Evolutionary conservation across 1,139 yeast genomes (phyloP).

Genomic region (Candida labiduridarum): DNA sequence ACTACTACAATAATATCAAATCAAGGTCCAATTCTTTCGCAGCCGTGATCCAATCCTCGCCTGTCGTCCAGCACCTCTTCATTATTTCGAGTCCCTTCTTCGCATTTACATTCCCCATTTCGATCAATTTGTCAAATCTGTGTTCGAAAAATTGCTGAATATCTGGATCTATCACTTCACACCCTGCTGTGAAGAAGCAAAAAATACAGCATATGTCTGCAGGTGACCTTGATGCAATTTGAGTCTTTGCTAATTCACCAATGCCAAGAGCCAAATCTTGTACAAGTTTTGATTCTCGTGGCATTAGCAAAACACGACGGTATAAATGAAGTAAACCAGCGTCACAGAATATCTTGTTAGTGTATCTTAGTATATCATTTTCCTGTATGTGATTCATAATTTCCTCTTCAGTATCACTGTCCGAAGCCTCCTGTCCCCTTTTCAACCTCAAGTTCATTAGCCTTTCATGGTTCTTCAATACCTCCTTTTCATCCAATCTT

Average conservation of each 20-base stretch:
- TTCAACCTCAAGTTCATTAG: conserved; percentile 24
- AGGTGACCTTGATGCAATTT: conserved; percentile 49
- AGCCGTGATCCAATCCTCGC: conserved; percentile 59
- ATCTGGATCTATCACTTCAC: conserved; percentile 49
- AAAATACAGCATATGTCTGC: conserved; percentile 60
- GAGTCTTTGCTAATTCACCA: conserved; percentile 31
- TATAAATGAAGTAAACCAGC: conserved; percentile 61
- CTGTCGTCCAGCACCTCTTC: conserved; percentile 58
- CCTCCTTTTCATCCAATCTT: conserved; percentile 36
- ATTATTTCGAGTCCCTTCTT: conserved; percentile 50
- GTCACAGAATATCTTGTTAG: conserved; percentile 56
- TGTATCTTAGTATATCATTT: conserved; percentile 48
- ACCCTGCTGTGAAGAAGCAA: conserved; percentile 60
- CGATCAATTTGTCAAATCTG: conserved; percentile 40
- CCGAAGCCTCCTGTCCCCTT: conserved; percentile 10
- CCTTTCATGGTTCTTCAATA: conserved; percentile 34
- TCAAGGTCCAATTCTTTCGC: conserved; percentile 48
- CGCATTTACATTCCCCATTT: conserved; percentile 54
- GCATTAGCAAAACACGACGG: conserved; percentile 53
- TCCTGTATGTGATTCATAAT: conserved; percentile 28
- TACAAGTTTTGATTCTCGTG: conserved; percentile 46
- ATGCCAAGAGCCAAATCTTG: conserved; percentile 52
- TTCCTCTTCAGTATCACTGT: conserved; percentile 19
- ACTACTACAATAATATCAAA: conserved; percentile 42
- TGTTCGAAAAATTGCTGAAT: conserved; percentile 36